A percentile compares a stretch with the other conserved stretches of the same genome.
Conservation (phyloP, 2,329 filamentous ascomycete genomes). For the Nectriaceae sp. region DNA sequence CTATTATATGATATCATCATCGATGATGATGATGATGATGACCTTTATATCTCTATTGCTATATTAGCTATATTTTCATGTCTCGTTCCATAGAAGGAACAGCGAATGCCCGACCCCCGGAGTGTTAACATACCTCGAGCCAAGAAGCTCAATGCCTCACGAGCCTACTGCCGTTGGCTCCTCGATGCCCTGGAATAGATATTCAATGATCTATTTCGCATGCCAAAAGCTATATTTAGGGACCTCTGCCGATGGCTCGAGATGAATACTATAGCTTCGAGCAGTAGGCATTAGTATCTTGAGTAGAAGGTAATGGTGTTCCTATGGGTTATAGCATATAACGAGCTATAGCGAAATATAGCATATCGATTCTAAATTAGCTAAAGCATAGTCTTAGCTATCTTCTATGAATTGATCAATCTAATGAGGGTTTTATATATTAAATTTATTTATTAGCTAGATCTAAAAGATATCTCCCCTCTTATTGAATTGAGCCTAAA, state of each 20-base stretch:
- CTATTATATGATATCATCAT: too few species aligned
- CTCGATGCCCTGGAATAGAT: neutral
- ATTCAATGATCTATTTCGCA: constrained; percentile 1
- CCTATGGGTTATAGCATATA: constrained; percentile 2
- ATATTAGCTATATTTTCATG: neutral
- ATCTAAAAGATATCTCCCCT: neutral
- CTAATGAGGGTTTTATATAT: neutral
- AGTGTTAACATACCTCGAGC: neutral
- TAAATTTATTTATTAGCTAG: constrained; percentile 2
- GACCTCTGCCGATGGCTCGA: neutral
- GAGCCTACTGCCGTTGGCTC: neutral
- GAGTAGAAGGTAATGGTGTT: neutral
- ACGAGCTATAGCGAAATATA: constrained; percentile 1
- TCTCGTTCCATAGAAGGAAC: neutral
- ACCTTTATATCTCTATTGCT: neutral
- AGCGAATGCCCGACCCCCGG: neutral
- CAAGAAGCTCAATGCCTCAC: neutral
- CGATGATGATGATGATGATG: neutral
- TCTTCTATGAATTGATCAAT: neutral
- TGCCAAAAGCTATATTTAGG: neutral
- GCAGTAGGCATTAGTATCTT: neutral
- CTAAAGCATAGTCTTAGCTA: neutral
- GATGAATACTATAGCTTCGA: neutral
- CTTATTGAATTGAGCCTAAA: constrained; percentile 1
- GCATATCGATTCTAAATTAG: neutral